Evolutionary conservation across 192 early-diverging fungal species (phyloP).

Genomic region (Entophlyctis helioformis): DNA sequence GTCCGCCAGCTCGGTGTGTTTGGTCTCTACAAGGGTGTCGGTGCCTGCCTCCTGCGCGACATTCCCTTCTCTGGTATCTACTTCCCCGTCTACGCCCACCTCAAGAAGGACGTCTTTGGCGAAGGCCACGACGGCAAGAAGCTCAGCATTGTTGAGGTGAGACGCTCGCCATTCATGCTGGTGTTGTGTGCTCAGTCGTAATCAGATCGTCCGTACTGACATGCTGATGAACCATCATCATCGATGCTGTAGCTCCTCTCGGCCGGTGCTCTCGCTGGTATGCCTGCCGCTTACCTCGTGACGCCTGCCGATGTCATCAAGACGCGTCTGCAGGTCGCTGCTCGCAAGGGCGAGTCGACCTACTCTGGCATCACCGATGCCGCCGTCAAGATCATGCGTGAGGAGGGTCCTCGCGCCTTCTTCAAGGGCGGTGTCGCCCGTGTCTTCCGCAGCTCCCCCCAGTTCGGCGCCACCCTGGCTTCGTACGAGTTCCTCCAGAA

Average conservation of each 20-base stretch:
- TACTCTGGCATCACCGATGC: conserved; percentile 82
- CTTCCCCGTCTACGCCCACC: conserved; percentile 93
- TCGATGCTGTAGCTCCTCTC: conserved; percentile 53
- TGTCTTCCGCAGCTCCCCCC: conserved; percentile 88
- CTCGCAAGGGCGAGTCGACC: conserved; percentile 72
- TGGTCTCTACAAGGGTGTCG: conserved; percentile 89
- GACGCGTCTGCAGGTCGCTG: conserved; percentile 91
- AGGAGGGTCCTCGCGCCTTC: conserved; percentile 91
- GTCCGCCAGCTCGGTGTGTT: conserved; percentile 80
- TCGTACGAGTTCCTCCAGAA: conserved; percentile 78
- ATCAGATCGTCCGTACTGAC: no score
- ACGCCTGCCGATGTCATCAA: conserved; percentile 98
- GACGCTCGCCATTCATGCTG: background rate
- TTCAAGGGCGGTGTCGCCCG: conserved; percentile 94
- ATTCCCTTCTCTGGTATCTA: conserved; percentile 97
- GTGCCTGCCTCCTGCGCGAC: conserved; percentile 87
- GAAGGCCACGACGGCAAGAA: conserved; percentile 68
- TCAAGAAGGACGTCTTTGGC: conserved; percentile 85
- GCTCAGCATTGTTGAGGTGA: conserved; percentile 30
- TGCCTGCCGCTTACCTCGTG: conserved; percentile 93
- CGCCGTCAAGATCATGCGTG: conserved; percentile 69
- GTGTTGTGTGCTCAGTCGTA: no score
- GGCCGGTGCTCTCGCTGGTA: conserved; percentile 89
- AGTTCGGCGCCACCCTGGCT: conserved; percentile 94
- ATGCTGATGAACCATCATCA: no score